Percentiles rank a stretch among this genome's conserved stretches.
phyloP scores from a whole-genome alignment of 2,329 filamentous ascomycete genomes.

The Didymella arachidicola region DNA sequence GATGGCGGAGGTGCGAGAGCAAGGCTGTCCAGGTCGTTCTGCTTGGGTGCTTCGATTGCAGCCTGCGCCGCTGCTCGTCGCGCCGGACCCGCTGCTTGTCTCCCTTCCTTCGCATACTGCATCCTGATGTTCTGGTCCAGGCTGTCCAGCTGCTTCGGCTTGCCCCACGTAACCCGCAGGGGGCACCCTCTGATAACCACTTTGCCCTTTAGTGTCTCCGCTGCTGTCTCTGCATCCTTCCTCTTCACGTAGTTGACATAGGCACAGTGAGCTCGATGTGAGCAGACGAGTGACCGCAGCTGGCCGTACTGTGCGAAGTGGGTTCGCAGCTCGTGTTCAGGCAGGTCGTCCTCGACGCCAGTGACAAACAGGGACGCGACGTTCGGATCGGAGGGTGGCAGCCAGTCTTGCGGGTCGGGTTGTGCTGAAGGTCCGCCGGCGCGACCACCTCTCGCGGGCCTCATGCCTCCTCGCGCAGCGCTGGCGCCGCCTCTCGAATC shows the following conservation, averaged over 20 bases:
- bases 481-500: conserved; percentile 55
- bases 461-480: conserved; percentile 47
- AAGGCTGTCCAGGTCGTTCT: conserved; percentile 54
- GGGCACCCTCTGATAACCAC: conserved; percentile 92
- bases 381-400: conserved; percentile 81
- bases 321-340: conserved; percentile 87
- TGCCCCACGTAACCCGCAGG: conserved; percentile 88
- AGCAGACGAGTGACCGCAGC: conserved; percentile 91
- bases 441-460: conserved; percentile 55
- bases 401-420: conserved; percentile 82
- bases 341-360: conserved; percentile 93
- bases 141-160: conserved; percentile 88
- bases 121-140: conserved; percentile 87
- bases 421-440: conserved; percentile 71
- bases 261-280: conserved; percentile 95
- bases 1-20: conserved; percentile 81
- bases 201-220: conserved; percentile 82
- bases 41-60: conserved; percentile 53
- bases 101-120: conserved; percentile 80
- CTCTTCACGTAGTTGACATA: conserved; percentile 94
- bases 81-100: conserved; percentile 49
- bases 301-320: conserved; percentile 91
- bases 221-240: conserved; percentile 84
- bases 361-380: conserved; percentile 95
- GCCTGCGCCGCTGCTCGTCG: conserved; percentile 43